phyloP scores from a whole-genome alignment of 345 rosid genomes.

The Citrus hindsii region DNA sequence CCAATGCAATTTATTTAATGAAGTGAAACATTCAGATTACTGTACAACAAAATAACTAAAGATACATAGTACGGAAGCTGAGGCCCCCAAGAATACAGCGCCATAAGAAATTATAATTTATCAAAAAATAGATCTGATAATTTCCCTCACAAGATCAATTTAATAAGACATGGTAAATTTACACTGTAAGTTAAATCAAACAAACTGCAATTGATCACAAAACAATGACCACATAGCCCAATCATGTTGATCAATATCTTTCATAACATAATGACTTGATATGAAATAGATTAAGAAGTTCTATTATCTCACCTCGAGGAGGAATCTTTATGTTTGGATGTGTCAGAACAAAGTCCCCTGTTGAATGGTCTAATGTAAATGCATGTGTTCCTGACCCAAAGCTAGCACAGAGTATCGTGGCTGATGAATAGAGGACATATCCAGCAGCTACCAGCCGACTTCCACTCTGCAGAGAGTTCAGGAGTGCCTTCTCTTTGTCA shows the following conservation, averaged over 20 bases:
- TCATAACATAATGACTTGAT: not conserved
- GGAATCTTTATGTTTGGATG: slow-evolving; percentile 78
- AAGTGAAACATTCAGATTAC: not conserved
- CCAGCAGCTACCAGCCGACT: slow-evolving; percentile 74
- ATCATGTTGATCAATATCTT: not conserved
- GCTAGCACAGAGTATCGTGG: slow-evolving; percentile 74
- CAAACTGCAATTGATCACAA: not conserved
- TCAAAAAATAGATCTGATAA: not conserved
- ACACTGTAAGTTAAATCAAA: not conserved
- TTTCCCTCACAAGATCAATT: not conserved
- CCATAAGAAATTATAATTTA: not conserved
- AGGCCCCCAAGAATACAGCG: not conserved
- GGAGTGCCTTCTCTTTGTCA: slow-evolving; percentile 55
- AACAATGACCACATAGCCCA: not conserved
- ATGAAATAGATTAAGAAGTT: not conserved
- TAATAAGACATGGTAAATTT: not conserved
- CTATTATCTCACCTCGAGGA: slow-evolving; percentile 52
- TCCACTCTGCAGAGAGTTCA: slow-evolving; percentile 86
- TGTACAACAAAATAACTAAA: not conserved
- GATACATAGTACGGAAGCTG: not conserved
- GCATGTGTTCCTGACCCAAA: slow-evolving; percentile 96
- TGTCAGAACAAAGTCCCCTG: slow-evolving; percentile 85
- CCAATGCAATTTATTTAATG: not conserved
- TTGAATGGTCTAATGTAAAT: slow-evolving; percentile 77
- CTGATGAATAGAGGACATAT: slow-evolving; percentile 88